Percentiles rank a stretch among this genome's conserved stretches.
Conservation (phyloP, 2,329 filamentous ascomycete genomes). For the Fusarium sp. region DNA sequence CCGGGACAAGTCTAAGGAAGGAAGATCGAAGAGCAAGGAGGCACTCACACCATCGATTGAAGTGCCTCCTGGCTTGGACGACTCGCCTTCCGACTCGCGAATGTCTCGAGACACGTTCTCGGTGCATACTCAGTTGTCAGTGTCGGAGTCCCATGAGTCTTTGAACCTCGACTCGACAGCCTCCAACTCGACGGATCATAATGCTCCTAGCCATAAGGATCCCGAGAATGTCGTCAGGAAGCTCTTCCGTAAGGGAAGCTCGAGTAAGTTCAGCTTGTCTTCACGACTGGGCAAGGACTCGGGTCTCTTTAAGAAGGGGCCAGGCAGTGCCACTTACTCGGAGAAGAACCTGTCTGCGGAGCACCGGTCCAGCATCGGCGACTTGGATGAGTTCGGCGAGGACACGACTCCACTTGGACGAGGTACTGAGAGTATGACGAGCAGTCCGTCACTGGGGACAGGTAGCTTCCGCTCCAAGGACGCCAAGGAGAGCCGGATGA, state of each 20-base stretch:
- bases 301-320: constrained; percentile 69
- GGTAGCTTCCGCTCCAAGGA: constrained; percentile 58
- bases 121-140: constrained; percentile 68
- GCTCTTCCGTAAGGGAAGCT: constrained; percentile 74
- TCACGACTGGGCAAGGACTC: constrained; percentile 68
- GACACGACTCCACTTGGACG: constrained; percentile 58
- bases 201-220: constrained; percentile 59
- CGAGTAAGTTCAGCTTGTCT: constrained; percentile 73
- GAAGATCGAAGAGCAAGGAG: constrained; percentile 55
- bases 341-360: constrained; percentile 68
- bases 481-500: constrained; percentile 61
- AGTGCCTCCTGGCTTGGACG: constrained; percentile 52
- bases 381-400: constrained; percentile 65
- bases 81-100: constrained; percentile 65
- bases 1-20: constrained; percentile 51
- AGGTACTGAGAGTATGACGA: constrained; percentile 68
- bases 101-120: constrained; percentile 69
- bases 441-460: constrained; percentile 68
- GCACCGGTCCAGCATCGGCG: constrained; percentile 68
- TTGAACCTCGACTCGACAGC: constrained; percentile 65
- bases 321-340: constrained; percentile 67
- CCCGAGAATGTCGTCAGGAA: constrained; percentile 70
- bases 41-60: constrained; percentile 55
- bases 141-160: constrained; percentile 72
- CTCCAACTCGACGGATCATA: constrained; percentile 69